Base-by-base conservation (phyloP, 768 basidiomycete genomes). In the Suillus placidus region DNA sequence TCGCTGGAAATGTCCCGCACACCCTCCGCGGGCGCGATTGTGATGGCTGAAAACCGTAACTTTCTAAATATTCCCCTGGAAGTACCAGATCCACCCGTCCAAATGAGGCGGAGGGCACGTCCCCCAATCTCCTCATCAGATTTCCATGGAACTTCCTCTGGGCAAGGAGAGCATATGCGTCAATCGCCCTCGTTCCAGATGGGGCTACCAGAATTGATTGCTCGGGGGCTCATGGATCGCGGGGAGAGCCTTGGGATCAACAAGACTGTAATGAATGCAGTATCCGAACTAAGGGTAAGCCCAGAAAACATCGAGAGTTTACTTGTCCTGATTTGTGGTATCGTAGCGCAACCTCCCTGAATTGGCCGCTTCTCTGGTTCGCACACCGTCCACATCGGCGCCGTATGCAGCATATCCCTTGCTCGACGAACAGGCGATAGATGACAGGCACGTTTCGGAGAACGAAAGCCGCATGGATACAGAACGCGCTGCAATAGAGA, bases 221-320 rank as follows among this genome's bases (percentile, higher is more conserved):
- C 93, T 1, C 83, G 89, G 60, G 88, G 90, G 26, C 76, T 94
- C 58, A 70, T 93, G 66, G 92, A 94, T 73, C 82, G 87, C 23
- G 87, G 91, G 34, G 92, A 93, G 78, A 91, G 85, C 66, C 78
- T 93, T 35, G 91, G 92, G n/a, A 90, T 93, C 66, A 94, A 94
- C 75, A 92, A 88, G 77, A 91, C 91, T 0, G 79, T 94, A 23
- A 87, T 90, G 85, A 91, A 84, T 73, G 92, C 92, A 0, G 89
- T 94, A 3, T 85, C 88, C 6, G 93, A 93, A 75, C 77, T 91
- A 47, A 88, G 85, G 77, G 95, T 92, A 70, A 71, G 85, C 51
- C n/a, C 3, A 42, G 38, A 26, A 13, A 6, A 43, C 45, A 30
- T 10, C 2, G 35, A 47, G 10, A 37, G 34, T 60, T 37, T 40